These are phyloP conservation scores for Dryas alaskensis DNA, from an alignment of 306 rosid genomes.

Conservation along the genomic window DNA sequence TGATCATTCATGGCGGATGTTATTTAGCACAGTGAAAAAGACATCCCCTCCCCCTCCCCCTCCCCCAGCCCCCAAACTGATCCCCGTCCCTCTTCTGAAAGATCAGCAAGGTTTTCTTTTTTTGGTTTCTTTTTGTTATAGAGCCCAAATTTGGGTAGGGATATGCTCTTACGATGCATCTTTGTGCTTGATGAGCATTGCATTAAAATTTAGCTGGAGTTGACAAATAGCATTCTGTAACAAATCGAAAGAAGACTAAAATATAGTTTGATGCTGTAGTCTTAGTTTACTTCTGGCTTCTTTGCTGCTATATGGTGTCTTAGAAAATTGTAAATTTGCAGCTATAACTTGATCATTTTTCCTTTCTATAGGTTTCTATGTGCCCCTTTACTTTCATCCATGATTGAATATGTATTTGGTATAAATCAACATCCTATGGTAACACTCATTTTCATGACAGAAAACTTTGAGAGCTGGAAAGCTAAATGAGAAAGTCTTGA, in stretches of 20 bases:
- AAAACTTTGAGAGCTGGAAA: slow-evolving; percentile 85
- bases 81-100: background rate
- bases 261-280: background rate
- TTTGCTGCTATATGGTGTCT: background rate
- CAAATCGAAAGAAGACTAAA: background rate
- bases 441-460: slow-evolving; percentile 38
- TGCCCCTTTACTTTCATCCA: slow-evolving; percentile 4
- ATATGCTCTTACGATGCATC: background rate
- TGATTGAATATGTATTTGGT: slow-evolving; percentile 1
- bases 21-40: background rate
- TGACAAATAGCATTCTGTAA: background rate
- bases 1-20: background rate
- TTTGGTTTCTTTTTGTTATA: background rate
- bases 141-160: background rate
- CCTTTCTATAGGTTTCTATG: background rate
- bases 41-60: background rate
- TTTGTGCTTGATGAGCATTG: background rate
- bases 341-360: background rate
- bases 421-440: background rate
- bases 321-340: background rate
- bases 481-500: slow-evolving; percentile 82
- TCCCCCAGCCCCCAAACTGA: background rate
- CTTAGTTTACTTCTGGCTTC: background rate
- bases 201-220: background rate
- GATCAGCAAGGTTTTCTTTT: background rate